Percentiles rank a stretch among this genome's conserved stretches.
These are phyloP conservation scores for Rhizophagus sp. DNA, from an alignment of 192 early-diverging fungal species.

Conservation along the genomic window DNA sequence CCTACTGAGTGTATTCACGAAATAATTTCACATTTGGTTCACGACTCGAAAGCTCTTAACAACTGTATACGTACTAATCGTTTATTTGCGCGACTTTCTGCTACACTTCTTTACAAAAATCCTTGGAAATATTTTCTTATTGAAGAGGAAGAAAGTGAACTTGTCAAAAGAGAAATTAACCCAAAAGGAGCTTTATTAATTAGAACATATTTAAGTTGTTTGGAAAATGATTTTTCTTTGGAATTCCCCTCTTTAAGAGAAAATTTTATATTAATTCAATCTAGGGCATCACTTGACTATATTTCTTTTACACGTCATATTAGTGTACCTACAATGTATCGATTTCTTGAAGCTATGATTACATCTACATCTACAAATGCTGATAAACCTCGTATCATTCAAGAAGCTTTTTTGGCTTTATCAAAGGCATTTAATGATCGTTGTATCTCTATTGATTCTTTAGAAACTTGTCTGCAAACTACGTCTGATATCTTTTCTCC, in stretches of 20 bases:
- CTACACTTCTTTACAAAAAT: conserved; percentile 23
- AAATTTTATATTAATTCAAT: neutral
- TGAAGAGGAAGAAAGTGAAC: conserved; percentile 21
- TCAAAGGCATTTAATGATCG: conserved; percentile 13
- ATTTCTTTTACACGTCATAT: conserved; percentile 21
- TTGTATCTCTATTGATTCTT: conserved; percentile 4
- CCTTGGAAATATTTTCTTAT: conserved; percentile 21
- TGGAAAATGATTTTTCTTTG: neutral
- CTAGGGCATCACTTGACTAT: neutral
- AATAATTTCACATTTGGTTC: conserved; percentile 12
- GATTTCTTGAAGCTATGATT: conserved; percentile 9
- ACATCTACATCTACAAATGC: neutral
- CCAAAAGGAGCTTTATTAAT: conserved; percentile 15
- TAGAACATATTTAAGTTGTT: conserved; percentile 15
- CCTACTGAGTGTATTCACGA: conserved; percentile 27
- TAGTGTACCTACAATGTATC: conserved; percentile 17
- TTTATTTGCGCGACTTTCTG: conserved; percentile 25
- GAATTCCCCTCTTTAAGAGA: neutral
- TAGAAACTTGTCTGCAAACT: conserved; percentile 12
- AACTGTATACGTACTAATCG: conserved; percentile 22
- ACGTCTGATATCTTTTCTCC: conserved; percentile 2
- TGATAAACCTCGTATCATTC: conserved; percentile 14
- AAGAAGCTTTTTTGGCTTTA: conserved; percentile 19
- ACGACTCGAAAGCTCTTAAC: conserved; percentile 6
- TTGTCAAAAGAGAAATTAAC: conserved; percentile 10